Percentiles rank a stretch among this genome's conserved stretches.
These are phyloP conservation scores for Aspergillus tubingensis DNA, from an alignment of 2,329 filamentous ascomycete genomes.

Conservation along the genomic window DNA sequence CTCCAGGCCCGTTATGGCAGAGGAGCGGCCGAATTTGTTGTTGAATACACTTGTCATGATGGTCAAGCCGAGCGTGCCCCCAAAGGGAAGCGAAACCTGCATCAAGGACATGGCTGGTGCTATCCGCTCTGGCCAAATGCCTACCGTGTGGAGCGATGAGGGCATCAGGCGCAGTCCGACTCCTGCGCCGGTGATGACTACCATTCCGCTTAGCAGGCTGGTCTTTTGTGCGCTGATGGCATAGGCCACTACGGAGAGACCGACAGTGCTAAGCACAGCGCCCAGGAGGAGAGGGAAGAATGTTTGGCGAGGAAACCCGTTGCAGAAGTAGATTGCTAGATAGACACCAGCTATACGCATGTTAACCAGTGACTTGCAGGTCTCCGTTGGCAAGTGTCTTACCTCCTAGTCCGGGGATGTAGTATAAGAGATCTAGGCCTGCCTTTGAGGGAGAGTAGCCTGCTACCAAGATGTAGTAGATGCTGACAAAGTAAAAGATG, in stretches of 20 bases:
- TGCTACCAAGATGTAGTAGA: conserved; percentile 67
- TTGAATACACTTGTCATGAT: conserved; percentile 71
- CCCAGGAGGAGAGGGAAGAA: conserved; percentile 61
- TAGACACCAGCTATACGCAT: conserved; percentile 53
- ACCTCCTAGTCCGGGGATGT: conserved; percentile 64
- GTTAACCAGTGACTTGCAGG: neutral
- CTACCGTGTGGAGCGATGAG: conserved; percentile 62
- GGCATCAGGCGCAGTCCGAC: conserved; percentile 68
- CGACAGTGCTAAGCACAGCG: conserved; percentile 58
- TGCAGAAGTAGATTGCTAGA: conserved; percentile 60
- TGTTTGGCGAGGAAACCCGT: conserved; percentile 63
- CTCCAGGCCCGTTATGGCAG: conserved; percentile 32
- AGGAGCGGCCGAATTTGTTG: conserved; percentile 50
- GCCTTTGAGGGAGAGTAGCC: conserved; percentile 54
- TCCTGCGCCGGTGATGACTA: conserved; percentile 64
- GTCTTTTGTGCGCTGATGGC: conserved; percentile 55
- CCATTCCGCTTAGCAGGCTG: conserved; percentile 63
- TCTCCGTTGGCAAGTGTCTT: conserved; percentile 16
- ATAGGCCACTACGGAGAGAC: conserved; percentile 60
- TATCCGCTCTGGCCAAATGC: conserved; percentile 60
- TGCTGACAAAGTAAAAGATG: conserved; percentile 68
- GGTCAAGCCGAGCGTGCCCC: conserved; percentile 65
- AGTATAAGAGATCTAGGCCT: conserved; percentile 63
- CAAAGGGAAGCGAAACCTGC: conserved; percentile 62
- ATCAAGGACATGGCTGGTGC: conserved; percentile 62